Conservation (phyloP, 108 stramenopile species). For the Schizochytrium sp. region DNA sequence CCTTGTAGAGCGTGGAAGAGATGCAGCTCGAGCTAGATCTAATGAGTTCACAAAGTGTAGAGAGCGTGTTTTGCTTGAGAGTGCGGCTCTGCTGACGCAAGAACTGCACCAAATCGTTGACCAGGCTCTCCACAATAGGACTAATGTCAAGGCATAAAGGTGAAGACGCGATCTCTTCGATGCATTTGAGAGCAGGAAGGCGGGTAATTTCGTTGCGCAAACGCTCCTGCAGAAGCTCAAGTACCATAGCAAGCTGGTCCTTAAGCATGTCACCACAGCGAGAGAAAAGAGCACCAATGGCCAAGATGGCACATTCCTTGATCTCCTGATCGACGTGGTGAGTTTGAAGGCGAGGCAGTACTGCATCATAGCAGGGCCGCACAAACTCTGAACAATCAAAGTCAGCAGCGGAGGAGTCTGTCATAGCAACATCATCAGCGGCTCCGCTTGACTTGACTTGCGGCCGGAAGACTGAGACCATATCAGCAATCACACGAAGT, state of each 20-base stretch:
- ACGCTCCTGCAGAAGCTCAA: conserved; percentile 85
- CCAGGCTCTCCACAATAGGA: conserved; percentile 81
- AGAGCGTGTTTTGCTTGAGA: conserved; percentile 86
- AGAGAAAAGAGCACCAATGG: conserved; percentile 67
- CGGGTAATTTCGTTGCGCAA: conserved; percentile 94
- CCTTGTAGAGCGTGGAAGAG: conserved; percentile 76
- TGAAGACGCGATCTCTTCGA: conserved; percentile 79
- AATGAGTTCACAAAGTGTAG: conserved; percentile 83
- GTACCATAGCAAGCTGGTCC: conserved; percentile 77
- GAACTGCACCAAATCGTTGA: conserved; percentile 84
- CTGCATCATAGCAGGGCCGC: conserved; percentile 79
- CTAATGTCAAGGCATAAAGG: conserved; percentile 81
- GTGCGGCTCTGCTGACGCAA: conserved; percentile 86
- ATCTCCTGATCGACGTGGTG: conserved; percentile 97
- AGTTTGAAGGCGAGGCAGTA: conserved; percentile 90
- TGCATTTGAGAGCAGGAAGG: conserved; percentile 88
- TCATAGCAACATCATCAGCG: conserved; percentile 62
- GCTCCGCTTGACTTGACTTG: conserved; percentile 65
- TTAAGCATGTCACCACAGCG: conserved; percentile 72
- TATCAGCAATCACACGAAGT: conserved; percentile 83
- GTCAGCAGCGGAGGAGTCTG: conserved; percentile 74
- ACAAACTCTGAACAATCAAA: conserved; percentile 66
- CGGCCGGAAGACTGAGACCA: conserved; percentile 76
- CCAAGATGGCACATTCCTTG: conserved; percentile 86
- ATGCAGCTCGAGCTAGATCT: conserved; percentile 70